A percentile compares a stretch with the other conserved stretches of the same genome.
Conservation (phyloP, 108 stramenopile genomes). For the Hondaea fermentalgiana region DNA sequence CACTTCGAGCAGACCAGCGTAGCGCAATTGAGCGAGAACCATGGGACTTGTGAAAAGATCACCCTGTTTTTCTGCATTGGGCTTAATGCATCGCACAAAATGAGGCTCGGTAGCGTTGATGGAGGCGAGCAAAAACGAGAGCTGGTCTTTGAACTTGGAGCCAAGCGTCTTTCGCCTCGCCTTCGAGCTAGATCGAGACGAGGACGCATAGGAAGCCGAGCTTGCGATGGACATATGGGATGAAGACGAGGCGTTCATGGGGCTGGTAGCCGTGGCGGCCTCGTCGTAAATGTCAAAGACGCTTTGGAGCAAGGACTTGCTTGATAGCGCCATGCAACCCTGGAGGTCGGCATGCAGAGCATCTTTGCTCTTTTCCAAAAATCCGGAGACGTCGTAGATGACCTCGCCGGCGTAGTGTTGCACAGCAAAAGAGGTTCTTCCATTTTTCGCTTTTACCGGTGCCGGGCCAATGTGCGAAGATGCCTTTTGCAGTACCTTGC, state of each 20-base stretch:
- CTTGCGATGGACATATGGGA: not conserved
- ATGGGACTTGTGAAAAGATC: conserved; percentile 31
- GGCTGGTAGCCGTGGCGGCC: not conserved
- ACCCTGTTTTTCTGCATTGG: conserved; percentile 62
- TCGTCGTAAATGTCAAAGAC: conserved; percentile 35
- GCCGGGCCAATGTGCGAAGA: not conserved
- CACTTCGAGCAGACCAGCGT: conserved; percentile 44
- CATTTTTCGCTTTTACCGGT: not conserved
- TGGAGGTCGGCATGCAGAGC: conserved; percentile 47
- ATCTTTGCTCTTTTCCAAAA: conserved; percentile 51
- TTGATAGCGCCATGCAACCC: conserved; percentile 28
- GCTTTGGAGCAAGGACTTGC: not conserved
- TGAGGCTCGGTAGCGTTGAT: conserved; percentile 86
- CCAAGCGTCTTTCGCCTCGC: conserved; percentile 38
- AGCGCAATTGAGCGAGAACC: conserved; percentile 40
- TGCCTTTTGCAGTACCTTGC: not conserved
- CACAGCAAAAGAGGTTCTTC: conserved; percentile 31
- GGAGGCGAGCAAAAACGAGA: conserved; percentile 64
- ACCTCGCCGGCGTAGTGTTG: conserved; percentile 47
- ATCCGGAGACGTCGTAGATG: conserved; percentile 37
- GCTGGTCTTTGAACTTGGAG: conserved; percentile 74
- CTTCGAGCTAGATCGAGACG: not conserved
- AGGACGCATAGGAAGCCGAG: not conserved
- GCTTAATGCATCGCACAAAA: conserved; percentile 97
- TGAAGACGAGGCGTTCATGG: not conserved